Conservation (phyloP, 306 rosid species). For the Mimosa pudica region DNA sequence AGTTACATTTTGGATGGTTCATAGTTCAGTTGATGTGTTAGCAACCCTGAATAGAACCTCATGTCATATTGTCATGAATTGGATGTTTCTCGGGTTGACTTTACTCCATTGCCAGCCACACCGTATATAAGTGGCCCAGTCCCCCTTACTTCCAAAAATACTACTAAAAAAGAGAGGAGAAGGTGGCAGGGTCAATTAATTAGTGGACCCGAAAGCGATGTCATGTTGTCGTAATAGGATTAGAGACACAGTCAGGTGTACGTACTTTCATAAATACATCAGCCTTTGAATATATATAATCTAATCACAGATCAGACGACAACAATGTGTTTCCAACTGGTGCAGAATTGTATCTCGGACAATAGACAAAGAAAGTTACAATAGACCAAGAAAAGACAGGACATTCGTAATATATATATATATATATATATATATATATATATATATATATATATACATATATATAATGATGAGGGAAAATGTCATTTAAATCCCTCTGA, state of each 20-base stretch:
- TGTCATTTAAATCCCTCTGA: too few relatives aligned
- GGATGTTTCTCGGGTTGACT: neutral
- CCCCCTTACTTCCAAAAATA: neutral
- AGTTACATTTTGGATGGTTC: too few relatives aligned
- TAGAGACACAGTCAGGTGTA: conserved; percentile 39
- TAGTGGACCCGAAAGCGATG: conserved; percentile 3
- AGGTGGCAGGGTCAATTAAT: neutral
- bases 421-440: too few relatives aligned
- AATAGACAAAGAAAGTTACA: neutral
- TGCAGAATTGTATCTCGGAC: conserved; percentile 5
- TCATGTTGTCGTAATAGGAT: conserved; percentile 18
- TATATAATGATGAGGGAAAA: too few relatives aligned
- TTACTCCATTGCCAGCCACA: neutral
- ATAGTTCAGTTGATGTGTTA: too few relatives aligned
- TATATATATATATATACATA: too few relatives aligned
- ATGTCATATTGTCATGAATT: neutral
- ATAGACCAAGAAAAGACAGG: conserved; percentile 11
- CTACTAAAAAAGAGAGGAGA: neutral
- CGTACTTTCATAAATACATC: neutral
- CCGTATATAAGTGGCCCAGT: neutral
- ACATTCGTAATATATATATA: neutral
- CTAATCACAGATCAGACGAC: neutral
- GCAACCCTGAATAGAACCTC: neutral
- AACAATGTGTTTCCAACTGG: neutral
- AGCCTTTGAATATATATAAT: neutral